Percentiles rank a stretch among this genome's conserved stretches.
Conservation (phyloP, 306 rosid species). For the Castanospermum australe region DNA sequence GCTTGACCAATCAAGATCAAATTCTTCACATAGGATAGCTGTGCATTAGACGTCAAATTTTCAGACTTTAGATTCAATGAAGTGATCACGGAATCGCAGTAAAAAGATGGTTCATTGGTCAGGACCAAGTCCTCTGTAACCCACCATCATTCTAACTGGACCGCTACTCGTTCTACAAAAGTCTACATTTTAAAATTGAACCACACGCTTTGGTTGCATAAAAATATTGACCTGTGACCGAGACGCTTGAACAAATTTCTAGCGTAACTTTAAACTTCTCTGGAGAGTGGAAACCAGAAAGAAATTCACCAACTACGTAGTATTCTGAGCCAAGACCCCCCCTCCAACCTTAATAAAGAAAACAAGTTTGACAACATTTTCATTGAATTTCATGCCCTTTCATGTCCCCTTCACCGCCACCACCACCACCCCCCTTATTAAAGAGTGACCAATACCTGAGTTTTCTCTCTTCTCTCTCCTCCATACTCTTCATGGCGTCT, state of each 20-base stretch:
- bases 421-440: slow-evolving; percentile 24
- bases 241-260: slow-evolving; percentile 30
- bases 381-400: slow-evolving; percentile 24
- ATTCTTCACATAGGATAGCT: not conserved
- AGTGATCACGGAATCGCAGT: not conserved
- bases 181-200: slow-evolving; percentile 1
- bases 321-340: not conserved
- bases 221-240: slow-evolving; percentile 14
- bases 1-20: not conserved
- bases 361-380: not conserved
- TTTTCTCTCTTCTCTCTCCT: not conserved
- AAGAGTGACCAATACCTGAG: slow-evolving; percentile 9
- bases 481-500: slow-evolving; percentile 10
- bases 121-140: not conserved
- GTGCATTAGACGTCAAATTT: not conserved
- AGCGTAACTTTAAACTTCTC: slow-evolving; percentile 11
- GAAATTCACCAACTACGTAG: slow-evolving; percentile 25
- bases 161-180: slow-evolving; percentile 17
- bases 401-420: slow-evolving; percentile 14
- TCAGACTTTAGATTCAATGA: not conserved
- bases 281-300: slow-evolving; percentile 15
- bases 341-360: not conserved
- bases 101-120: not conserved
- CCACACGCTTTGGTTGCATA: slow-evolving; percentile 29
- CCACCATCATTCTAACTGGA: slow-evolving; percentile 16